Evolutionary conservation across 108 stramenopile genomes (phyloP).

Genomic region (Fragilaria radians): DNA sequence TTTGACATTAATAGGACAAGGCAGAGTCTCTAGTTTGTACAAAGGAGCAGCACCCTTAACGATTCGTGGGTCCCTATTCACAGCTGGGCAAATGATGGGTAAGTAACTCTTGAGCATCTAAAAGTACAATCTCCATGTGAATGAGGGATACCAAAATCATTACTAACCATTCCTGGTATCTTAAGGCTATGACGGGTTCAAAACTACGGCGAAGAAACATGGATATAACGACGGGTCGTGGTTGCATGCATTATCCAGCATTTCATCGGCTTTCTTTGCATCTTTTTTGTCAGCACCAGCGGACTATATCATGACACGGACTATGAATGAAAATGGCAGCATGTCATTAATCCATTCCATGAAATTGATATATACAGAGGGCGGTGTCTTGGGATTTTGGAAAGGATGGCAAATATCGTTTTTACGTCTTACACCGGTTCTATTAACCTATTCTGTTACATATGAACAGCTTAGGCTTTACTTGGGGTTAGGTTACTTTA

Average conservation of each 20-base stretch:
- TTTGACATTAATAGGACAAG: background rate
- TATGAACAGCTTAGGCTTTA: constrained; percentile 15
- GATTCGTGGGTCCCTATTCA: constrained; percentile 9
- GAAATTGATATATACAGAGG: constrained; percentile 1
- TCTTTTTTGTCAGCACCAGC: constrained; percentile 9
- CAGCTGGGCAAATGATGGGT: constrained; percentile 17
- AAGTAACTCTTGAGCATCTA: too few species aligned
- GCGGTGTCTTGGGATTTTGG: constrained; percentile 16
- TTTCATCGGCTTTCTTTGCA: constrained; percentile 6
- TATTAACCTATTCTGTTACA: constrained; percentile 8
- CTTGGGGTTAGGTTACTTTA: constrained; percentile 13
- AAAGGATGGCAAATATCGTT: constrained; percentile 12
- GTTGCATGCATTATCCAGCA: constrained; percentile 8
- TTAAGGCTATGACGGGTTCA: constrained; percentile 16
- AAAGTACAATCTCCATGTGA: too few species aligned
- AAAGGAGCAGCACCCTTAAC: constrained; percentile 6
- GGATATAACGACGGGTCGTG: background rate
- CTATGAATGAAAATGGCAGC: background rate
- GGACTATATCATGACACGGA: constrained; percentile 12
- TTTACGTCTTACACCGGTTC: constrained; percentile 12
- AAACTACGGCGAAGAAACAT: constrained; percentile 2
- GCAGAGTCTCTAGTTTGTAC: constrained; percentile 6
- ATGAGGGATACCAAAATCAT: too few species aligned
- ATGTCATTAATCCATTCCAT: background rate
- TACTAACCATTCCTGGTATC: too few species aligned